Evolutionary conservation across 306 rosid species (phyloP), one percentile per base, ranked within the genome.

Genomic region (Hylodesmum podocarpum): DNA sequence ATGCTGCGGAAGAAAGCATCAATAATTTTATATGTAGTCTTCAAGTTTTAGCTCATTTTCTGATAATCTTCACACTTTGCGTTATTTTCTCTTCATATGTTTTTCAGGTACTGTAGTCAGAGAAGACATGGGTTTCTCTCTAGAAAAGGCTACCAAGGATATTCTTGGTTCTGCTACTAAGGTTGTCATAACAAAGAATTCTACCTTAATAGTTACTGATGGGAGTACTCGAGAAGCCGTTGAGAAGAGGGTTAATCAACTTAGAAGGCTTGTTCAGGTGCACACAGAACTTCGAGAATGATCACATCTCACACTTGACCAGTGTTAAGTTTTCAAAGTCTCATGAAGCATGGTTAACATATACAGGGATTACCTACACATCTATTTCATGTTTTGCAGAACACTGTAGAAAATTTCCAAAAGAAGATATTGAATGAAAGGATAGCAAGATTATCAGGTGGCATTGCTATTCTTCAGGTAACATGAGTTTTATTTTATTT

Each of bases 391-490:
- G 49, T 69, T 83, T 69, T 84, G 81, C 86, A 94, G 98, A 91
- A 90, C 73, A 91, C 98, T 5, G 84, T 82, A 71, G 97, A 87
- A 83, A 88, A 81, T 8, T 94, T 89, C 79, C 96, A 86, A 61
- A 94, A 94, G 86, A 94, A 90, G 78, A 89, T 89, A 79, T 53
- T 91, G 73, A 85, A 85, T 40, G 98, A 94, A 86, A 87, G 98
- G 72, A 89, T 94, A 71, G 98, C 95, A 75, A 90, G 97, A 76
- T 73, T 91, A 80, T 90, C 96, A 31, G 93, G 97, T 67, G 82
- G 93, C 55, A 87, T 94, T 80, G 97, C 98, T 34, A 89, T 94
- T 87, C 89, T 94, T 79, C 93, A 89, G 93, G 98, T 90, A 83
- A 63, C 53, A 19, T 9, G 44, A 70, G n/a, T 44, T 65, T 53